Percentiles rank a stretch among this genome's conserved stretches.
Evolutionary conservation across 257 asterid genomes (phyloP).

Genomic region (Petunia axillaris): DNA sequence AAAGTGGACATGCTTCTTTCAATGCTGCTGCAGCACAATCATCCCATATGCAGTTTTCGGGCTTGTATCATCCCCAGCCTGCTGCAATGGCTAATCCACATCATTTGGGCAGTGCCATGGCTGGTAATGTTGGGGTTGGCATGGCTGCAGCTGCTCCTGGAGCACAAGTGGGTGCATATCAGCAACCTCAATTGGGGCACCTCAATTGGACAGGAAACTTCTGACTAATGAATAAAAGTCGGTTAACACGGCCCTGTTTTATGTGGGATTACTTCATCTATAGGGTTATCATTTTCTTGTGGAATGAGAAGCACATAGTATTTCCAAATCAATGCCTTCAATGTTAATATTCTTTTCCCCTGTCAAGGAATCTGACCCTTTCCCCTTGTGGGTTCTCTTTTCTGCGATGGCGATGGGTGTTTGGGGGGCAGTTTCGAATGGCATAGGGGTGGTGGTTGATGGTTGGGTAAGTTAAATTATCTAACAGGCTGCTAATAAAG

Average conservation of each 20-base stretch:
- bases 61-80: constrained; percentile 73
- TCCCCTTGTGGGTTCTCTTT: neutral
- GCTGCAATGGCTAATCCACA: constrained; percentile 74
- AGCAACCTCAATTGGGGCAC: constrained; percentile 92
- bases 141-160: constrained; percentile 82
- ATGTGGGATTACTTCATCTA: constrained; percentile 34
- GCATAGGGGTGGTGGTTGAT: neutral
- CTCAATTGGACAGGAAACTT: constrained; percentile 85
- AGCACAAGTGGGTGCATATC: constrained; percentile 82
- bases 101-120: constrained; percentile 74
- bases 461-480: neutral
- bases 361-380: neutral
- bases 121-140: constrained; percentile 79
- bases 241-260: constrained; percentile 11
- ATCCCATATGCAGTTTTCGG: constrained; percentile 90
- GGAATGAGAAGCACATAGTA: constrained; percentile 33
- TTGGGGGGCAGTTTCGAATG: neutral
- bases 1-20: constrained; percentile 74
- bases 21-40: constrained; percentile 83
- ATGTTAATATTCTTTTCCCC: neutral
- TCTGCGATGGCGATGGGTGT: neutral
- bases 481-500: neutral
- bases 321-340: constrained; percentile 11
- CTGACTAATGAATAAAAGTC: constrained; percentile 39
- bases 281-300: constrained; percentile 50